Percentiles rank a stretch among this genome's conserved stretches.
These are phyloP conservation scores for Saccharum hybrid DNA, from an alignment of 202 grass and related monocot species.

Conservation along the genomic window DNA sequence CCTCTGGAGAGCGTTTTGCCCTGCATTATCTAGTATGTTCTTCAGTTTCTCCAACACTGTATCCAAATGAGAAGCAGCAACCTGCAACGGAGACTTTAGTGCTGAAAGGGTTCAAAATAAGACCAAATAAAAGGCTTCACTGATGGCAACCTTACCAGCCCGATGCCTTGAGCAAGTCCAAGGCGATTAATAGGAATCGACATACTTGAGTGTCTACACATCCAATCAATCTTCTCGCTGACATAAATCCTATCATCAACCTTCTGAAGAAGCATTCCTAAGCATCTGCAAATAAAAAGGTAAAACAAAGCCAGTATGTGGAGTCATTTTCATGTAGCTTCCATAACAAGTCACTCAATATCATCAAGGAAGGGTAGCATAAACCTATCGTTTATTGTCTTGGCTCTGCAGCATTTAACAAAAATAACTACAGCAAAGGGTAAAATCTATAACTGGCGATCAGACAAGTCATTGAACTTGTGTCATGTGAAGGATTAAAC, in stretches of 20 bases:
- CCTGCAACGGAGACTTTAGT: constrained; percentile 58
- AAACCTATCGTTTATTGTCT: constrained; percentile 1
- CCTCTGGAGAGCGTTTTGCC: constrained; percentile 78
- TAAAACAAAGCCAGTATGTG: not conserved
- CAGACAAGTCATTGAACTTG: not conserved
- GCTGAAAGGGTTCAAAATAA: constrained; percentile 37
- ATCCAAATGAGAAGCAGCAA: constrained; percentile 96
- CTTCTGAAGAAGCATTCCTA: constrained; percentile 98
- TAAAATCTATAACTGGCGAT: not conserved
- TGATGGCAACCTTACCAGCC: constrained; percentile 70
- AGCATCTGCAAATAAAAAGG: constrained; percentile 64
- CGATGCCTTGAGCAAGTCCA: constrained; percentile 97
- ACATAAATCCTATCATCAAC: constrained; percentile 95
- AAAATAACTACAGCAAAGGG: not conserved
- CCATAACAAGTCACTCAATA: not conserved
- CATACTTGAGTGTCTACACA: constrained; percentile 89
- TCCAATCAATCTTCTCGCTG: constrained; percentile 90
- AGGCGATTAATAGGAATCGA: constrained; percentile 92
- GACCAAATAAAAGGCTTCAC: constrained; percentile 37
- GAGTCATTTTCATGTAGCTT: constrained; percentile 10
- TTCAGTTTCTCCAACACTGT: constrained; percentile 98
- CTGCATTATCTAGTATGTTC: constrained; percentile 76
- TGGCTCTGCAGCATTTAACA: not conserved
- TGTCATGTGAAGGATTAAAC: not conserved
- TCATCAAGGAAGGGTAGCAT: not conserved